A percentile compares a stretch with the other conserved stretches of the same genome.
Evolutionary conservation across 1,284 basidiomycete genomes (phyloP).

Genomic region (Ustilago tritici): DNA sequence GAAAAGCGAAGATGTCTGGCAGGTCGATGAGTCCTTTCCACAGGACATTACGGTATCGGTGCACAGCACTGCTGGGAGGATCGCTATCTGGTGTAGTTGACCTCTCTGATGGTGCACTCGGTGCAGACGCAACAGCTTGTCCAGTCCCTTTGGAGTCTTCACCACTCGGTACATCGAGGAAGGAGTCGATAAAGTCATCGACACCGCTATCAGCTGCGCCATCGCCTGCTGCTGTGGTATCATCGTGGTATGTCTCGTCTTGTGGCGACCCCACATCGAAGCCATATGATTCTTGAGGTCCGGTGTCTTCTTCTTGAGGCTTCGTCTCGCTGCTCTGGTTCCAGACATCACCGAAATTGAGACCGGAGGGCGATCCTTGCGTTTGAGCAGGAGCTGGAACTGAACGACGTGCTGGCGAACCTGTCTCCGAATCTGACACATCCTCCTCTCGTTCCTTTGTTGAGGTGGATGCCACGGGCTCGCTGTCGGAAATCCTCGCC

Average conservation of each 20-base stretch:
- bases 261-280: conserved; percentile 27
- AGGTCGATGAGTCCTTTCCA: conserved; percentile 69
- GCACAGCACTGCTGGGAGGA: conserved; percentile 29
- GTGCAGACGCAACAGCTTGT: not conserved
- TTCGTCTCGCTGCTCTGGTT: conserved; percentile 10
- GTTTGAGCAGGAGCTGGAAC: conserved; percentile 21
- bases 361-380: conserved; percentile 22
- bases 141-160: not conserved
- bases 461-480: conserved; percentile 14
- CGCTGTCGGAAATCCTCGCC: conserved; percentile 32
- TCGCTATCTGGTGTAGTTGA: conserved; percentile 45
- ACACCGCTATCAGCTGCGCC: conserved; percentile 20
- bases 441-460: conserved; percentile 1
- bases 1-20: conserved; percentile 63
- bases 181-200: conserved; percentile 64
- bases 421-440: not conserved
- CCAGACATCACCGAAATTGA: conserved; percentile 44
- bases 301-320: conserved; percentile 4
- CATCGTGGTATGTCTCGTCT: conserved; percentile 14
- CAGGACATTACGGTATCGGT: conserved; percentile 36
- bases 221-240: conserved; percentile 1
- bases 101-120: conserved; percentile 3
- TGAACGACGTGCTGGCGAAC: conserved; percentile 13
- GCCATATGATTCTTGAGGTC: conserved; percentile 30
- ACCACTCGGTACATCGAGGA: conserved; percentile 44